Evolutionary conservation across 208 protist genomes (phyloP).

Genomic region (Acanthamoeba polyphaga): DNA sequence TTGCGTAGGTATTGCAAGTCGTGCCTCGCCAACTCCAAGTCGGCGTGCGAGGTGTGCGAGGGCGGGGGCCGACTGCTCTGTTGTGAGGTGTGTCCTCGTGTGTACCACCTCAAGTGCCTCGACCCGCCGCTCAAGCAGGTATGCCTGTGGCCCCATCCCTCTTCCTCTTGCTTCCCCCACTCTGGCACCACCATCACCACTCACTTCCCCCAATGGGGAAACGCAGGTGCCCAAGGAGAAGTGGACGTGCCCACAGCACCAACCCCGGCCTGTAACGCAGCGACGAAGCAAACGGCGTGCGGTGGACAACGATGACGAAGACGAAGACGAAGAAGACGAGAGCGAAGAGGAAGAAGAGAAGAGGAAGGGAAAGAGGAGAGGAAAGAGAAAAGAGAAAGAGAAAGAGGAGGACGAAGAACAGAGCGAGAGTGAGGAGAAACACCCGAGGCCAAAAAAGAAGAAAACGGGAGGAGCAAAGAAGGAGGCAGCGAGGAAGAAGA

Average conservation of each 20-base stretch:
- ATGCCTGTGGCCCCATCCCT: neutral
- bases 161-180: neutral
- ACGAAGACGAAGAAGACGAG: too few relatives aligned
- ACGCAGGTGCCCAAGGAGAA: neutral
- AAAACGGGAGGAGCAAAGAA: too few relatives aligned
- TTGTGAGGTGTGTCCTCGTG: constrained; percentile 1
- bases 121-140: neutral
- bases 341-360: neutral
- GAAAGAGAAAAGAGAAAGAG: neutral
- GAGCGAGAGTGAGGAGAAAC: neutral
- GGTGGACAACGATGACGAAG: too few relatives aligned
- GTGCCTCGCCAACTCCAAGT: neutral
- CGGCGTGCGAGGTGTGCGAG: neutral
- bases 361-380: neutral
- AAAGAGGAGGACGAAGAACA: neutral
- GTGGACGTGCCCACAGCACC: neutral
- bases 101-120: neutral
- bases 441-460: too few relatives aligned
- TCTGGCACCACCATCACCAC: neutral
- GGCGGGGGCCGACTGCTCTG: neutral
- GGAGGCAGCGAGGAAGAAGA: too few relatives aligned
- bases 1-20: neutral
- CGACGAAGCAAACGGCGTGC: too few relatives aligned
- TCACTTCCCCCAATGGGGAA: too few relatives aligned
- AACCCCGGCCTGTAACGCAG: too few relatives aligned